phyloP scores from a whole-genome alignment of 129 eudicot genomes.

The Erigeron canadensis region DNA sequence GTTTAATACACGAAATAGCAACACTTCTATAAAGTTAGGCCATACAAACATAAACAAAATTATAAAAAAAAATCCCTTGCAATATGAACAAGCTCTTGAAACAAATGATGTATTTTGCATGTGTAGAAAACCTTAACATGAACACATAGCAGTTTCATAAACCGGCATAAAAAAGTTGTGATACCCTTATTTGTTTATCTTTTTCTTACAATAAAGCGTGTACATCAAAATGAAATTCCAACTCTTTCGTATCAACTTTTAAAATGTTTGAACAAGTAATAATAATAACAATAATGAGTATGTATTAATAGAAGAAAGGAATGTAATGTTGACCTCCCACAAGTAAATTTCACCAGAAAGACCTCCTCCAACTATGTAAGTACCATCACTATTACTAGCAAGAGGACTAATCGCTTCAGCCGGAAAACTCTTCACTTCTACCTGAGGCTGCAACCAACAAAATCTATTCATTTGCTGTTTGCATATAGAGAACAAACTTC shows the following conservation, averaged over 20 bases:
- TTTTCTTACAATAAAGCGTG: neutral
- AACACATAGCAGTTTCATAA: slow-evolving; percentile 4
- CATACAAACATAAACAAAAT: neutral
- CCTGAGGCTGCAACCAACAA: slow-evolving; percentile 66
- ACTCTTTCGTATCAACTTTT: neutral
- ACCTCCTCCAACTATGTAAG: slow-evolving; percentile 72
- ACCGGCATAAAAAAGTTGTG: neutral
- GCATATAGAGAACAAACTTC: no score
- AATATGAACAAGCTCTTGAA: neutral
- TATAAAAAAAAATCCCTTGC: neutral
- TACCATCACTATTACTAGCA: slow-evolving; percentile 59
- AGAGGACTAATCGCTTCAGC: slow-evolving; percentile 71
- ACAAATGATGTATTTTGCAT: neutral
- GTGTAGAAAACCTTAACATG: neutral
- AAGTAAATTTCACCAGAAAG: slow-evolving; percentile 69
- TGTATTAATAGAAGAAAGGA: neutral
- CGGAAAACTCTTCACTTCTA: slow-evolving; percentile 86
- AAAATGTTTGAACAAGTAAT: neutral
- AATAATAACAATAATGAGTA: neutral
- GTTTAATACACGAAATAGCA: no score
- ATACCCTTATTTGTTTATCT: neutral
- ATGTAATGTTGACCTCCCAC: slow-evolving; percentile 58
- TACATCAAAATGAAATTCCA: neutral
- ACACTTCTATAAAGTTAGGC: no score
- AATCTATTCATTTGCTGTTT: no score